Evolutionary conservation across 75 land plant genomes (phyloP).

Genomic region (Cupressus sempervirens): DNA sequence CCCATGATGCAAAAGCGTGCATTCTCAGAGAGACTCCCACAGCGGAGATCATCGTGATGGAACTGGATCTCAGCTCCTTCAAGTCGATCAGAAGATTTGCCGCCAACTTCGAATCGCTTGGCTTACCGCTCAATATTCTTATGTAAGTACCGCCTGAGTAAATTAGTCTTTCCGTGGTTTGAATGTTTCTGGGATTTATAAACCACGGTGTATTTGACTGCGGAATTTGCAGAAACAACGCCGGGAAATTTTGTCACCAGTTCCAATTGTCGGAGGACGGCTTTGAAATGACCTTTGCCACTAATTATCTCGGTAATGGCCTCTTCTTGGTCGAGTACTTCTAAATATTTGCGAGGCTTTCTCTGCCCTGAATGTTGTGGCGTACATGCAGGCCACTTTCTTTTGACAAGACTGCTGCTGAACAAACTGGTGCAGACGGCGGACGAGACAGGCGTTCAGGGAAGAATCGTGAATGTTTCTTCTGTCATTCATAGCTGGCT

Average conservation of each 20-base stretch:
- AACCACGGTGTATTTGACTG: too few species aligned
- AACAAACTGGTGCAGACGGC: constrained; percentile 72
- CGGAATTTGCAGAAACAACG: constrained; percentile 59
- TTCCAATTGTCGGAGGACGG: constrained; percentile 63
- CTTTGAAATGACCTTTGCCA: constrained; percentile 79
- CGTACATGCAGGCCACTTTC: constrained; percentile 54
- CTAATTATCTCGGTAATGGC: constrained; percentile 66
- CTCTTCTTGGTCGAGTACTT: background rate
- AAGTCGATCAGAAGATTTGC: constrained; percentile 57
- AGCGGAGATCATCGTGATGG: constrained; percentile 45
- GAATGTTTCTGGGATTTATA: too few species aligned
- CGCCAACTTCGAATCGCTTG: constrained; percentile 46
- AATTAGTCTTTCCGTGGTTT: too few species aligned
- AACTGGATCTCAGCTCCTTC: constrained; percentile 71
- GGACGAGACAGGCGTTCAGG: constrained; percentile 39
- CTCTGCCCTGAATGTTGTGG: background rate
- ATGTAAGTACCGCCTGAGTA: constrained; percentile 40
- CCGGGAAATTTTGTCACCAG: constrained; percentile 51
- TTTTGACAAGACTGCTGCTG: constrained; percentile 53
- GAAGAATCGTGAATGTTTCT: constrained; percentile 71
- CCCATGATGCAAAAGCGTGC: constrained; percentile 46
- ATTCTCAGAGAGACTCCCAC: constrained; percentile 44
- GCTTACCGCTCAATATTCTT: constrained; percentile 71
- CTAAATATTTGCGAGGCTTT: background rate
- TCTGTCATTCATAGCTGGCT: constrained; percentile 73